phyloP scores from a whole-genome alignment of 1,139 yeast genomes.

The Pichia terricola region DNA sequence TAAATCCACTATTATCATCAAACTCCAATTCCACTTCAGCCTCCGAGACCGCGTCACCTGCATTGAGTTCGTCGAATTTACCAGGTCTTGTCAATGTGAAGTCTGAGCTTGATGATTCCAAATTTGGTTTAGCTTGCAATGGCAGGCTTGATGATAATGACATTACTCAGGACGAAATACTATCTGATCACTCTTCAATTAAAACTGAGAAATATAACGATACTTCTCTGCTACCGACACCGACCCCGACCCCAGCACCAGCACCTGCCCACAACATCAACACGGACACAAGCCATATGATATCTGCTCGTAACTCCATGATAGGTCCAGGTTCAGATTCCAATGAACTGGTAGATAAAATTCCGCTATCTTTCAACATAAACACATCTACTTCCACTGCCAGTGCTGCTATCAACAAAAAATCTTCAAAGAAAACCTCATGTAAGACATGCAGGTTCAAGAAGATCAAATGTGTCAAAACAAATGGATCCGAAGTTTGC shows the following conservation, averaged over 20 bases:
- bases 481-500: constrained; percentile 17
- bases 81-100: no score
- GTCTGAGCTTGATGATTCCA: background rate
- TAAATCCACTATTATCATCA: background rate
- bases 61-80: background rate
- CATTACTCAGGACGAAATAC: background rate
- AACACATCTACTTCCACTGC: background rate
- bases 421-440: constrained; percentile 23
- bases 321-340: background rate
- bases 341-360: background rate
- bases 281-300: background rate
- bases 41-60: background rate
- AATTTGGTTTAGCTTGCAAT: background rate
- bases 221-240: background rate
- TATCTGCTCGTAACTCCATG: background rate
- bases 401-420: background rate
- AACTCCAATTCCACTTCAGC: no score
- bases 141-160: background rate
- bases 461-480: constrained; percentile 25
- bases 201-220: background rate
- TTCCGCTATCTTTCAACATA: background rate
- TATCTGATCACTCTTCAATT: background rate
- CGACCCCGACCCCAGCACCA: background rate
- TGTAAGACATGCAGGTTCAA: constrained; percentile 25
- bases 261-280: no score